Percentiles rank a stretch among this genome's conserved stretches.
Conservation (phyloP, 441 rosid species). For the Eruca vesicaria region DNA sequence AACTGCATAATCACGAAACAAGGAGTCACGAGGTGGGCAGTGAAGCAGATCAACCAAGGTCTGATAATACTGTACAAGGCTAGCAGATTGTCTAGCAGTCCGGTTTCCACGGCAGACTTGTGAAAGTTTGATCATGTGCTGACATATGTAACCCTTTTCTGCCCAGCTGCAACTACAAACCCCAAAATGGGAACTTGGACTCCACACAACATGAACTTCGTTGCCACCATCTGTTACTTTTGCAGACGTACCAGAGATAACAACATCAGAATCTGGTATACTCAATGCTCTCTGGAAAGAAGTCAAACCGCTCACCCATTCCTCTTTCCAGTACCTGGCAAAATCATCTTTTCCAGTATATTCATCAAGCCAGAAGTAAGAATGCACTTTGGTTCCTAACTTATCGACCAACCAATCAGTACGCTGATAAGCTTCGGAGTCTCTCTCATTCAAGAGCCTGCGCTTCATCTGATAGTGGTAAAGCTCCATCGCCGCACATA, state of each 20-base stretch:
- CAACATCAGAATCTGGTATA: conserved; percentile 67
- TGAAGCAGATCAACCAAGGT: conserved; percentile 63
- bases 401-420: conserved; percentile 93
- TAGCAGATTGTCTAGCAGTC: conserved; percentile 43
- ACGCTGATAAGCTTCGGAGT: conserved; percentile 59
- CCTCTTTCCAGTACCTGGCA: conserved; percentile 80
- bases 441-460: conserved; percentile 70
- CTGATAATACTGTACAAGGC: conserved; percentile 57
- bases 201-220: conserved; percentile 58
- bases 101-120: conserved; percentile 38
- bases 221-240: conserved; percentile 47
- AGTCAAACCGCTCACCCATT: conserved; percentile 85
- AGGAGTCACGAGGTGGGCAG: conserved; percentile 66
- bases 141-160: conserved; percentile 74
- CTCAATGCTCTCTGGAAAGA: conserved; percentile 73
- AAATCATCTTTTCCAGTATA: conserved; percentile 76
- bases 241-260: conserved; percentile 51
- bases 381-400: conserved; percentile 85
- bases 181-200: conserved; percentile 76
- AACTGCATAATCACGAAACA: conserved; percentile 74
- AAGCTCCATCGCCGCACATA: conserved; percentile 86
- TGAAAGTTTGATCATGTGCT: conserved; percentile 67
- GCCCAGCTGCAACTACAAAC: conserved; percentile 82
- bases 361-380: conserved; percentile 95
- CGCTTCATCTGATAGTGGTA: conserved; percentile 81